Evolutionary conservation across 768 basidiomycete genomes (phyloP).

Genomic region (Trametes cubensis): DNA sequence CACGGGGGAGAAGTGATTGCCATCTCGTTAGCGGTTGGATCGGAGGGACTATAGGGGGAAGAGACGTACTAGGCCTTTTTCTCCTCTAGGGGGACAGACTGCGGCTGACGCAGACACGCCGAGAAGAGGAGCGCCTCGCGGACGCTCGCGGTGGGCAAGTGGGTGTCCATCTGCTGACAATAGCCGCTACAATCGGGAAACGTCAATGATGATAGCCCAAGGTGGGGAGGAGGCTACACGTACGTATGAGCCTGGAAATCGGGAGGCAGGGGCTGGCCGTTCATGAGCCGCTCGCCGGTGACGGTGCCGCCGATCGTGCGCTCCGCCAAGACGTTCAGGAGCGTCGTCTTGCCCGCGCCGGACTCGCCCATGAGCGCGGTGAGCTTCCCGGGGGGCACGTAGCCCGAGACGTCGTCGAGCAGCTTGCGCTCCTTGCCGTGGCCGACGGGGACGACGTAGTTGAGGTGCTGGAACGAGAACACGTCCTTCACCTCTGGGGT

Average conservation of each 20-base stretch:
- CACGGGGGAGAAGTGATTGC: too few relatives aligned
- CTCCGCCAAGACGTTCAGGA: constrained; percentile 50
- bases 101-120: constrained; percentile 76
- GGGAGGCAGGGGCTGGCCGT: constrained; percentile 45
- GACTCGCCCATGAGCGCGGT: constrained; percentile 77
- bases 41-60: too few relatives aligned
- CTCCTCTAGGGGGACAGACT: constrained; percentile 61
- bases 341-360: constrained; percentile 57
- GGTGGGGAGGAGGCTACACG: constrained; percentile 3
- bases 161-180: constrained; percentile 85
- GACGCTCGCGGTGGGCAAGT: constrained; percentile 74
- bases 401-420: constrained; percentile 76
- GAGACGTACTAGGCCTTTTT: constrained; percentile 75
- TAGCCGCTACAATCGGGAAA: constrained; percentile 56
- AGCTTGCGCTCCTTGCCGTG: constrained; percentile 50
- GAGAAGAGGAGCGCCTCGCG: constrained; percentile 82
- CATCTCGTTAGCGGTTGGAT: neutral
- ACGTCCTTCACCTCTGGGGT: constrained; percentile 43
- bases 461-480: constrained; percentile 80
- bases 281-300: constrained; percentile 47
- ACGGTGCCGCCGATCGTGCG: constrained; percentile 43
- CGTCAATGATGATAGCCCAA: neutral
- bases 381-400: constrained; percentile 77
- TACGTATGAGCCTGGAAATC: constrained; percentile 60
- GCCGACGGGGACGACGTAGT: constrained; percentile 63